These are phyloP conservation scores for Melastoma malabathricum DNA, from an alignment of 345 rosid species.

Conservation along the genomic window DNA sequence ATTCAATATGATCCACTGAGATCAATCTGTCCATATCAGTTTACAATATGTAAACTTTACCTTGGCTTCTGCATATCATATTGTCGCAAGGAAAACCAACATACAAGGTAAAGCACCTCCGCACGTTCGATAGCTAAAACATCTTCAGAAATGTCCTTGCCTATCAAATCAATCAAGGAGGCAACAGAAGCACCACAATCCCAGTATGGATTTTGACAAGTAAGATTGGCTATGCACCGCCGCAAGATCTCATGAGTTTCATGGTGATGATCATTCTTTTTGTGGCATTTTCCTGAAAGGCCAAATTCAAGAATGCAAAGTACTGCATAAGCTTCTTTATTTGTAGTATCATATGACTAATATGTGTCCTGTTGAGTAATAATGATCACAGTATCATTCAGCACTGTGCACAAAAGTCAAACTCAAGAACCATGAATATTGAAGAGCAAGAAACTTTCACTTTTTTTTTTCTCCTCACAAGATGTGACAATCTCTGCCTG, in stretches of 20 bases:
- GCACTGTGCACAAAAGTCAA: no score
- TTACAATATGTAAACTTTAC: conserved; percentile 19
- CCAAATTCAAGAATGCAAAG: no score
- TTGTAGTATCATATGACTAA: no score
- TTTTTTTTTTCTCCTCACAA: no score
- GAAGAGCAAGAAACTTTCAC: no score
- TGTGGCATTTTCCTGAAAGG: conserved; percentile 62
- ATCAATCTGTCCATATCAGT: not conserved
- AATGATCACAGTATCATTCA: no score
- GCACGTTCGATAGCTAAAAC: conserved; percentile 64
- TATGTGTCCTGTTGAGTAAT: no score
- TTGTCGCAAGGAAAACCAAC: conserved; percentile 52
- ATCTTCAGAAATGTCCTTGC: conserved; percentile 45
- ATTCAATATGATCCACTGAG: no score
- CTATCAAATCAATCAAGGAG: conserved; percentile 48
- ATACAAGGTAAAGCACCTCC: conserved; percentile 36
- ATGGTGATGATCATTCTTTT: conserved; percentile 33
- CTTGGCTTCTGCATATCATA: conserved; percentile 35
- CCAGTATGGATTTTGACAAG: conserved; percentile 28
- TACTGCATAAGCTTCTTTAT: no score
- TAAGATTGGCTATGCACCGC: conserved; percentile 40
- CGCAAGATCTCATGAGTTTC: conserved; percentile 45
- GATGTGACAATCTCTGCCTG: no score
- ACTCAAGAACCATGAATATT: no score
- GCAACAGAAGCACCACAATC: conserved; percentile 18